These are phyloP conservation scores for Fraxinus floribunda DNA, from an alignment of 305 asterid genomes.

Conservation along the genomic window DNA sequence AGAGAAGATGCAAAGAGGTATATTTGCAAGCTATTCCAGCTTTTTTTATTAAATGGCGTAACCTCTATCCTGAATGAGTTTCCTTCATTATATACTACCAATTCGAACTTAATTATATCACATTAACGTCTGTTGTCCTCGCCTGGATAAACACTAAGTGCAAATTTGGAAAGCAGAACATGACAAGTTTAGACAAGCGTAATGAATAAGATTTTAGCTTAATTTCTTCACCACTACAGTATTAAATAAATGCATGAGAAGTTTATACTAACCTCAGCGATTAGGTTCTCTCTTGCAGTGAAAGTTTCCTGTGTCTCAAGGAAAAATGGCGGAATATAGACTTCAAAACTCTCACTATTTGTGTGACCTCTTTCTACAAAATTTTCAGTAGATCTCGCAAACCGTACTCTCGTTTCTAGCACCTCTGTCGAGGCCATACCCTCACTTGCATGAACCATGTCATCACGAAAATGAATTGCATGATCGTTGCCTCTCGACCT, in stretches of 20 bases:
- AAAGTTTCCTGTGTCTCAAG: neutral
- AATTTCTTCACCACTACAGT: neutral
- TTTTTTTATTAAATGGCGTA: neutral
- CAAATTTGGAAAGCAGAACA: neutral
- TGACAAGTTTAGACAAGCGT: neutral
- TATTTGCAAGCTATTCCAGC: neutral
- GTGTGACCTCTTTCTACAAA: neutral
- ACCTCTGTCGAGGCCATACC: neutral
- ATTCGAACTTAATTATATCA: neutral
- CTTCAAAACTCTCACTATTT: neutral
- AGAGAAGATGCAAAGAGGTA: neutral
- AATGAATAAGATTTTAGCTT: neutral
- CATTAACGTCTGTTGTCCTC: neutral
- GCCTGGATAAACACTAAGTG: neutral
- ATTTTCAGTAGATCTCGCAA: neutral
- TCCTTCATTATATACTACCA: neutral
- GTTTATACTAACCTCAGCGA: neutral
- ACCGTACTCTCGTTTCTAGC: neutral
- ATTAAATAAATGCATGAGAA: neutral
- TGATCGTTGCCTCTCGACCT: neutral
- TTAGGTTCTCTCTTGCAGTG: neutral
- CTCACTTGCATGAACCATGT: neutral
- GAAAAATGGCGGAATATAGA: neutral
- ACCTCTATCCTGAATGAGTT: neutral
- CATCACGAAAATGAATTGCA: neutral